Conservation (phyloP, 345 rosid genomes). For the Gossypium arboreum region DNA sequence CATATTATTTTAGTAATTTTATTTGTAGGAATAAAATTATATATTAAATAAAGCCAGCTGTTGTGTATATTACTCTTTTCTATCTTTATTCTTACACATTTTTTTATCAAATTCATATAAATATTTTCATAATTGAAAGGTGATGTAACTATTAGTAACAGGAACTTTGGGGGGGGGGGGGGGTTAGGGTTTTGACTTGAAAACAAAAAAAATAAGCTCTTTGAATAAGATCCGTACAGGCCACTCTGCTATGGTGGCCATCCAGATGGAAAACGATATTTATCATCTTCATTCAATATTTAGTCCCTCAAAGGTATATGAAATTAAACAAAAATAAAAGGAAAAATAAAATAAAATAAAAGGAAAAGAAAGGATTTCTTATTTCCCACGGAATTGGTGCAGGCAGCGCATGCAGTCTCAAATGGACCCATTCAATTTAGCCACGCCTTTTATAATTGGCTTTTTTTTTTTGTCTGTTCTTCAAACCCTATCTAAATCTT, state of each 20-base stretch:
- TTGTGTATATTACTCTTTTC: too few relatives aligned
- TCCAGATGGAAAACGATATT: constrained; percentile 4
- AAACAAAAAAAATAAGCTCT: neutral
- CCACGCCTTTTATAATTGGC: neutral
- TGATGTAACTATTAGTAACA: neutral
- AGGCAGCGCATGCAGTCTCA: neutral
- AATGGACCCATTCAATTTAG: neutral
- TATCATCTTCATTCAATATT: neutral
- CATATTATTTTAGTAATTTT: constrained; percentile 6
- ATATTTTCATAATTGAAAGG: too few relatives aligned
- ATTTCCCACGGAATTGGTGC: neutral
- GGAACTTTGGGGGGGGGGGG: neutral
- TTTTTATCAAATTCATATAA: too few relatives aligned
- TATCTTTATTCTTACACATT: too few relatives aligned
- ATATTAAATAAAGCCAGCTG: neutral
- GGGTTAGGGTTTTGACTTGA: constrained; percentile 18
- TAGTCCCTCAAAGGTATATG: neutral
- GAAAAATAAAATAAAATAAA: neutral
- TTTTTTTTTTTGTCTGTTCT: too few relatives aligned
- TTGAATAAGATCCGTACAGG: neutral
- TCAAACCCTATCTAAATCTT: too few relatives aligned
- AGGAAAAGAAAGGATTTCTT: neutral
- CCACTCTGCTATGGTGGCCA: neutral
- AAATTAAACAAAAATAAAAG: too few relatives aligned
- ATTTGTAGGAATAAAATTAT: constrained; percentile 5